Evolutionary conservation across 495 filamentous ascomycete genomes (phyloP), one percentile per base, ranked within the genome.

Genomic region (Lepidopterella palustris): DNA sequence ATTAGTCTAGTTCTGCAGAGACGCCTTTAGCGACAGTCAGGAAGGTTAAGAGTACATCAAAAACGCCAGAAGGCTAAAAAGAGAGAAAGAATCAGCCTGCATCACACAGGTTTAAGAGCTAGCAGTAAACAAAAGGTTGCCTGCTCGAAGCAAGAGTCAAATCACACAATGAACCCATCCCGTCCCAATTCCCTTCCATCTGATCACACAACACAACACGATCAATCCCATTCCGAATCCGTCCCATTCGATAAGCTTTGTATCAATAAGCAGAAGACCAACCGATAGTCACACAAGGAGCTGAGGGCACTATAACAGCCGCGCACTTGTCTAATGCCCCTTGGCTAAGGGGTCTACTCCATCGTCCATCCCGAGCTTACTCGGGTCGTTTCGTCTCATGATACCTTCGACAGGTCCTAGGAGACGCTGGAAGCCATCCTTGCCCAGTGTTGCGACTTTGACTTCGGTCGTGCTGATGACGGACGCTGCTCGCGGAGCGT

Each of bases 321-420:
- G 35, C 35, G 9, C 35, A 3, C 13, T 42, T 42, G 13, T 42
- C 51, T 54, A 66, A 59, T 31, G 39, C 40, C 23, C 58, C 32
- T 48, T 60, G 8, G 65, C 67, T 28, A 71, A 48, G 0, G 69
- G 69, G 55, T 71, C 69, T 15, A 71, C 64, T 29, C 35, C 53
- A 1, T 55, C 65, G 23, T 60, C 31, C 26, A 28, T 28, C 11
- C 53, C 52, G 25, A 56, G 53, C 57, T 74, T 75, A 63, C 71
- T 73, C 40, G 75, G 74, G 64, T 90, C 86, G 51, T 86, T 88
- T 68, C 93, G 81, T 68, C 95, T 74, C 92, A 98, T 95, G 70
- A 98, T 95, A 40, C 88, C 84, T 71, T 95, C 91, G 52, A 97
- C 92, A 3, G 93, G 90, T 1, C 93, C 93, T 49, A 98, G 76